Evolutionary conservation across 495 filamentous ascomycete species (phyloP).

Genomic region (Xylona heveae): DNA sequence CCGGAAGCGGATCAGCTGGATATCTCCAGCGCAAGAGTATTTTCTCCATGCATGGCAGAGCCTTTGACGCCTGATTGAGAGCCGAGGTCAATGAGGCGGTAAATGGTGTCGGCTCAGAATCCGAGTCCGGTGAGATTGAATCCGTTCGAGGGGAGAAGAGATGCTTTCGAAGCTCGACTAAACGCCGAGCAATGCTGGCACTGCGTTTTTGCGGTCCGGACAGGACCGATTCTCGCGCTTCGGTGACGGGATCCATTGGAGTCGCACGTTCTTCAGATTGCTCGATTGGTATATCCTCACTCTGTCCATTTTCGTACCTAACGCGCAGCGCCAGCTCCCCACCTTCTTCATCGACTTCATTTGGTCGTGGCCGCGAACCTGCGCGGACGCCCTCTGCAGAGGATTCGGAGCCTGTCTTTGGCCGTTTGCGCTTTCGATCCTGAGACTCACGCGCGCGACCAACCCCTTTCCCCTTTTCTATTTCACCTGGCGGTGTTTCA

Average conservation of each 20-base stretch:
- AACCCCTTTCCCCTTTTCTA: slow-evolving; percentile 6
- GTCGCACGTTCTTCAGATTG: slow-evolving; percentile 13
- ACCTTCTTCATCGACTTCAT: slow-evolving; percentile 12
- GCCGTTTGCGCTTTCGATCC: slow-evolving; percentile 34
- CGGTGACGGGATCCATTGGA: slow-evolving; percentile 14
- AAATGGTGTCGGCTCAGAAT: slow-evolving; percentile 15
- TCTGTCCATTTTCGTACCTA: slow-evolving; percentile 41
- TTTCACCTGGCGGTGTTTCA: slow-evolving; percentile 3
- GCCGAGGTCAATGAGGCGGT: slow-evolving; percentile 23
- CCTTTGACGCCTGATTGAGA: slow-evolving; percentile 24
- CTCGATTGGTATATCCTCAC: slow-evolving; percentile 27
- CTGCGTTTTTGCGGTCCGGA: slow-evolving; percentile 28
- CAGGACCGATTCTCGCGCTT: slow-evolving; percentile 21
- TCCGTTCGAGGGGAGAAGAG: slow-evolving; percentile 24
- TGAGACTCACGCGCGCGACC: slow-evolving; percentile 15
- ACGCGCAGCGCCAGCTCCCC: slow-evolving; percentile 26
- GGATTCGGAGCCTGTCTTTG: slow-evolving; percentile 21
- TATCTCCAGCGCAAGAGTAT: slow-evolving; percentile 34
- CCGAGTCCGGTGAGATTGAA: slow-evolving; percentile 13
- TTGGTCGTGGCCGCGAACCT: slow-evolving; percentile 21
- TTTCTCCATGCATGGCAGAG: slow-evolving; percentile 32
- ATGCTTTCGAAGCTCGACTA: slow-evolving; percentile 33
- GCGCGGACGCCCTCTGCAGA: slow-evolving; percentile 21
- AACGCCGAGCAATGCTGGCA: slow-evolving; percentile 29
- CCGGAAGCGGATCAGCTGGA: slow-evolving; percentile 29